Percentiles rank a stretch among this genome's conserved stretches.
Evolutionary conservation across 352 stramenopile species (phyloP).

Genomic region (Pythium inflatum): DNA sequence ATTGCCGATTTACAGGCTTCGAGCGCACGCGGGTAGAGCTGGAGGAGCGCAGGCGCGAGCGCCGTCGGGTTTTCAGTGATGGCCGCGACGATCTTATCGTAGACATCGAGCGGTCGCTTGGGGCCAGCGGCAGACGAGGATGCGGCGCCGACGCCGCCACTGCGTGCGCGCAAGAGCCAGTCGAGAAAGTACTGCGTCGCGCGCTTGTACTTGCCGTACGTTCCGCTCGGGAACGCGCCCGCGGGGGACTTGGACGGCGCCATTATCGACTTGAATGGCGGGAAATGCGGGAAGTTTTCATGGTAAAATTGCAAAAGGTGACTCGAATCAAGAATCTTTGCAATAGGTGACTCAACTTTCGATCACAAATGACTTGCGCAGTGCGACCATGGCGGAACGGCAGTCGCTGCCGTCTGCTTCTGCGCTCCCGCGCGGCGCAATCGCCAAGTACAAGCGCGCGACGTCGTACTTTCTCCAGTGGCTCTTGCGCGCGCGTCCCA

Average conservation of each 20-base stretch:
- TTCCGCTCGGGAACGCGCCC: background rate
- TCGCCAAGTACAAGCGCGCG: constrained; percentile 5
- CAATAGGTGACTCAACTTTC: too few relatives aligned
- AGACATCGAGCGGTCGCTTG: constrained; percentile 11
- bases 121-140: background rate
- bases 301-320: too few relatives aligned
- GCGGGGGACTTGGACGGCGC: background rate
- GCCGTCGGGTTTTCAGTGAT: constrained; percentile 2
- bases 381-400: too few relatives aligned
- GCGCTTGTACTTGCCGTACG: constrained; percentile 16
- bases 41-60: constrained; percentile 14
- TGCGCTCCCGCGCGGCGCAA: background rate
- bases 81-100: constrained; percentile 18
- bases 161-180: constrained; percentile 19
- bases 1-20: constrained; percentile 19
- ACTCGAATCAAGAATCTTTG: too few relatives aligned
- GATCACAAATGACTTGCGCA: too few relatives aligned
- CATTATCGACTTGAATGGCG: background rate
- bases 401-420: background rate
- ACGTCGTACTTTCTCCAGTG: background rate
- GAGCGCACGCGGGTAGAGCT: constrained; percentile 12
- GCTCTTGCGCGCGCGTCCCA: background rate
- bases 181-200: constrained; percentile 11
- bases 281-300: too few relatives aligned
- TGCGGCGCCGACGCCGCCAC: constrained; percentile 3